Base-by-base conservation (phyloP, 2,329 filamentous ascomycete species). In the Colletotrichum trifolii region DNA sequence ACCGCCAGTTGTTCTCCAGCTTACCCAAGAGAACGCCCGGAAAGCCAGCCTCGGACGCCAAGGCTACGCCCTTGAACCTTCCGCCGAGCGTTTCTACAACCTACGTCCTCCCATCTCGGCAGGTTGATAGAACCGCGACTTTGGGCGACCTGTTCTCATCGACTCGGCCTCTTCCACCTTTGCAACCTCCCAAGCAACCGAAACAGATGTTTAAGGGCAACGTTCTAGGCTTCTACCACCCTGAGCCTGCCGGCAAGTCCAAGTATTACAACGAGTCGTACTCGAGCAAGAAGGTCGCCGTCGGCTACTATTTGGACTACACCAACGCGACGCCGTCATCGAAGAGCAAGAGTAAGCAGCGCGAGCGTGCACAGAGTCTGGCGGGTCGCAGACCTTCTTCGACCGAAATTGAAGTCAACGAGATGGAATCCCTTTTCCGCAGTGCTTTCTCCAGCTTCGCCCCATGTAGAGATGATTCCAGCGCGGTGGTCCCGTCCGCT, bases 1-100 rank as follows among this genome's bases (percentile, higher is more conserved):
- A 91, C 40, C 90, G 89, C 70, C 91, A 95, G 66, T 82, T 97
- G 4, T 97, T 96, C 75, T 97, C 95, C 4, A 97, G 94, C 76
- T 81, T 97, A 54, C 92, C 78, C 8, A 78, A 76, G 52, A 80
- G 84, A 10, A 78, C 93, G 9, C 84, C 86, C 55, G 90, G 93
- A 72, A 82, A 85, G 42, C 85, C 82, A 17, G 33, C 13, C 10
- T 59, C 54, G 12, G 33, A n/a, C 25, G 43, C 36, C 55, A 59
- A 49, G 17, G 36, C 35, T 10, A 40, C 54, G 6, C 40, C 49
- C 2, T 36, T 54, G 8, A 55, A 53, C 17, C 80, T 97, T 34
- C 94, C 94, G 0, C 89, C 88, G 63, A 93, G 93, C 42, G 86
- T 97, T 46, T 87, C 87, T 17, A 84, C 88, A 6, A 91, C 90